Evolutionary conservation across 1,284 basidiomycete species (phyloP), one percentile per base, ranked within the genome.

Genomic region (Naganishia liquefaciens): DNA sequence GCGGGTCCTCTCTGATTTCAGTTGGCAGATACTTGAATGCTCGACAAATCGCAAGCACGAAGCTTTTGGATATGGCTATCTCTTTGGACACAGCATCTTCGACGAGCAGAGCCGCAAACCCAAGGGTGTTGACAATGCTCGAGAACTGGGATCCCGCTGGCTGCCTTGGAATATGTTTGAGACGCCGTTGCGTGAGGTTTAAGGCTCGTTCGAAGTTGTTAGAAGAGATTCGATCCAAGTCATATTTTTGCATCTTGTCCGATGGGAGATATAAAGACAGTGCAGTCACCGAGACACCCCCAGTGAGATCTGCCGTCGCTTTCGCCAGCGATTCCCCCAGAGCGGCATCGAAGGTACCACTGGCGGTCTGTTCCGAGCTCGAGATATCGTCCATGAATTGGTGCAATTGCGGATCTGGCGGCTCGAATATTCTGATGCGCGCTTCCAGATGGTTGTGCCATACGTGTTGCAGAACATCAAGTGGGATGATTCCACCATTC

Each of bases 371-470:
- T 19, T 46, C 21, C 19, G 46, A 13, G 9, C 11, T 39, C 46
- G 49, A 15, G 9, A 28, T 25, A 11, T 39, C 46, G 10, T 15
- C 47, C n/a, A 60, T 60, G 43, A 40, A 50, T 15, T 37, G 33
- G 27, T 60, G 50, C 6, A 49, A 25, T 7, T 40, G 21, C 25
- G 47, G 33, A 25, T 50, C 57, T 30, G 57, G 57, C 19, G 57
- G n/a, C 17, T 50, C 57, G n/a, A 60, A 60, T 10, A 37, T n/a
- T 9, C 21, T 39, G 3, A 60, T 10, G 10, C 57, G 46, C 21
- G 33, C 46, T 25, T 50, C 46, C 46, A 60, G 33, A 40, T 60
- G 57, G 15, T 60, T 50, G 46, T 46, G 7, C 57, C 57, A 60
- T 2, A 60, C 37, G 23, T 10, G 40, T n/a, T 23, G 55, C 30